Evolutionary conservation across 164 flowering plant genomes (phyloP), one percentile per base, ranked within the genome.

Genomic region (Annona cherimola): DNA sequence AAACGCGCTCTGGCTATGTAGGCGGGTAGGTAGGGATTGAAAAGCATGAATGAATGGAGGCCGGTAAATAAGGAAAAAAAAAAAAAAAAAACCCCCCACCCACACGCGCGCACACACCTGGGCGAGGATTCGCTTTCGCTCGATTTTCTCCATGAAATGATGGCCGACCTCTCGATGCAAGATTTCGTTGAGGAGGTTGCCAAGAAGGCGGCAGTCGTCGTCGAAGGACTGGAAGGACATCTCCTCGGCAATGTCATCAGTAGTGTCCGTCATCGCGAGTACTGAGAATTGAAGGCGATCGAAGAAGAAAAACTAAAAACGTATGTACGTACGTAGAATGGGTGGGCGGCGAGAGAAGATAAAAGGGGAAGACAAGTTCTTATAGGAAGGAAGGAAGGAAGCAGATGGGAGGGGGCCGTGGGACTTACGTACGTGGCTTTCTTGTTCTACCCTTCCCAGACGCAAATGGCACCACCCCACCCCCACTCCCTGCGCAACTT

Each of bases 231-330:
- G 93, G 72, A 90, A 89, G 50, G 92, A 86, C 66, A 92, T 92
- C 66, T 86, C 97, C 80, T 90, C 95, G 3, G 97, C 95, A 57
- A 92, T 90, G 67, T 92, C 97, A 74, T 92, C 97, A n/a, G 90
- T 90, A 0, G 90, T 85, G 74, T 92, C 97, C 74, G 95, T 89
- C 93, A 88, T 92, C 12, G 43, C 41, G 35, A 5, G 66, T 12
- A 41, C 45, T 7, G 11, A 3, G 14, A 1, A 63, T 14, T 19
- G 59, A 67, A 41, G 46, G 60, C 7, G 69, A 67, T 41, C 45
- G 68, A 42, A 39, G 40, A 43, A 63, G 66, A 63, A 18, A 63
- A 43, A 61, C 26, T 18, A 4, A 2, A 20, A 6, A 19, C 5
- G 35, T 26, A 26, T 1, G 61, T 14, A 57, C 14, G 5, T 57